Conservation (phyloP, 2,329 filamentous ascomycete species). For the Hawksworthiomyces lignivorus region DNA sequence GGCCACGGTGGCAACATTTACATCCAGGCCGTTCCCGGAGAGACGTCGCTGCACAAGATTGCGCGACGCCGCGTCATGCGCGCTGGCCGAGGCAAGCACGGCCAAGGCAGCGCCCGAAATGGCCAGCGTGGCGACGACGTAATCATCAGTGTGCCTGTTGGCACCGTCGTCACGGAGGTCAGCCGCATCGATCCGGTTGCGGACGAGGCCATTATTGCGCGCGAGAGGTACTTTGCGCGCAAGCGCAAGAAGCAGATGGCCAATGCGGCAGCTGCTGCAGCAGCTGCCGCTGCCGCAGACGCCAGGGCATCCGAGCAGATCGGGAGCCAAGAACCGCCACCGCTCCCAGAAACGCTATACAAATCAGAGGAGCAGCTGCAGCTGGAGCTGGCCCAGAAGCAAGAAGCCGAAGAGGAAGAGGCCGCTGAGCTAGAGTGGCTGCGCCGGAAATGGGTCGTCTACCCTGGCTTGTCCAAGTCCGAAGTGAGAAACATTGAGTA, state of each 20-base stretch:
- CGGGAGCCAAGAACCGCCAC: not conserved
- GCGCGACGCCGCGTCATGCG: conserved; percentile 67
- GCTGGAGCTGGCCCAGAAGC: conserved; percentile 34
- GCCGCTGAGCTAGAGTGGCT: conserved; percentile 36
- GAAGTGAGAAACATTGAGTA: conserved; percentile 53
- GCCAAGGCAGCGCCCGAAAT: conserved; percentile 63
- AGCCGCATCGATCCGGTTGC: conserved; percentile 68
- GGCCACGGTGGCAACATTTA: conserved; percentile 88
- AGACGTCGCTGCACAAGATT: conserved; percentile 90
- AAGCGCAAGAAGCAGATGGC: conserved; percentile 7
- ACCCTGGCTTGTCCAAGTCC: conserved; percentile 65
- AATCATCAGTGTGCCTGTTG: conserved; percentile 83
- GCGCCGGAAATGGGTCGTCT: conserved; percentile 75
- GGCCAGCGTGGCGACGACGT: conserved; percentile 82
- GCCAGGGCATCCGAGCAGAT: not conserved
- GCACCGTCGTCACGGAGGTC: conserved; percentile 81
- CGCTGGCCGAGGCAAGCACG: conserved; percentile 68
- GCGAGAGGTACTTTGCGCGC: conserved; percentile 4
- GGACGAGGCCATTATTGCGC: conserved; percentile 45
- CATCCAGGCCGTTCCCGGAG: conserved; percentile 83
- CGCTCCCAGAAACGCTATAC: too few species aligned
- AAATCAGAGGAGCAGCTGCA: conserved; percentile 24
- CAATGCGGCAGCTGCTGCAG: not conserved
- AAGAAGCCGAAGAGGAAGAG: conserved; percentile 32
- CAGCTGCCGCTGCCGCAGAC: not conserved